These are phyloP conservation scores for Didymosphaeria variabile DNA, from an alignment of 2,329 filamentous ascomycete genomes.

Conservation along the genomic window DNA sequence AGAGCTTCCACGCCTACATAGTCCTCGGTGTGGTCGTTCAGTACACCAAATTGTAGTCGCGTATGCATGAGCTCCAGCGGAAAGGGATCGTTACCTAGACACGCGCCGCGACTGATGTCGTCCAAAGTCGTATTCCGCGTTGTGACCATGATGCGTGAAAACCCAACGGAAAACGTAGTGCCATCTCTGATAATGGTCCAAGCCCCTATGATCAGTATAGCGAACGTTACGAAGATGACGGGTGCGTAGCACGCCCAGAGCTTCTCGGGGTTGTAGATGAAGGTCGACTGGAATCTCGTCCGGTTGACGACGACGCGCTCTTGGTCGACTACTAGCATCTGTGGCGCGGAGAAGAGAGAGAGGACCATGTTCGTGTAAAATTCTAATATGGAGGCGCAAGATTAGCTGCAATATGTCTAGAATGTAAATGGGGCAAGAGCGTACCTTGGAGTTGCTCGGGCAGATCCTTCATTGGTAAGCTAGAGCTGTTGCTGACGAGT, in stretches of 20 bases:
- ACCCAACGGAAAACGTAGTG: conserved; percentile 45
- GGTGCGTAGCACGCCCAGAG: conserved; percentile 48
- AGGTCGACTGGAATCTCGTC: conserved; percentile 38
- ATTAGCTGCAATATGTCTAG: neutral
- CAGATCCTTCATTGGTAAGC: conserved; percentile 35
- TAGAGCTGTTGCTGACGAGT: conserved; percentile 50
- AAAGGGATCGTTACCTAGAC: conserved; percentile 52
- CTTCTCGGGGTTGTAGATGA: conserved; percentile 40
- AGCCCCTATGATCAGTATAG: conserved; percentile 39
- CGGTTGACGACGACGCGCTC: conserved; percentile 30
- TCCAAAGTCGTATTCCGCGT: conserved; percentile 48
- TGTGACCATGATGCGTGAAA: conserved; percentile 47
- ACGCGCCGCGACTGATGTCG: conserved; percentile 51
- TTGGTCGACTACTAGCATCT: conserved; percentile 36
- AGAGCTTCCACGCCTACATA: conserved; percentile 29
- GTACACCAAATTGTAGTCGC: conserved; percentile 48
- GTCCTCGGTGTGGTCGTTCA: conserved; percentile 41
- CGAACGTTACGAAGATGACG: conserved; percentile 40
- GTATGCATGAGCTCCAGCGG: conserved; percentile 49
- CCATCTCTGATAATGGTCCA: conserved; percentile 46
- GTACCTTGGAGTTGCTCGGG: conserved; percentile 30
- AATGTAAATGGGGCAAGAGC: neutral
- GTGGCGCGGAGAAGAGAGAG: conserved; percentile 46
- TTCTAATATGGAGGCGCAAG: neutral
- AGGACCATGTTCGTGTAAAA: conserved; percentile 48